These are phyloP conservation scores for Sugiyamaella neomexicana DNA, from an alignment of 1,139 yeast species.

Conservation along the genomic window DNA sequence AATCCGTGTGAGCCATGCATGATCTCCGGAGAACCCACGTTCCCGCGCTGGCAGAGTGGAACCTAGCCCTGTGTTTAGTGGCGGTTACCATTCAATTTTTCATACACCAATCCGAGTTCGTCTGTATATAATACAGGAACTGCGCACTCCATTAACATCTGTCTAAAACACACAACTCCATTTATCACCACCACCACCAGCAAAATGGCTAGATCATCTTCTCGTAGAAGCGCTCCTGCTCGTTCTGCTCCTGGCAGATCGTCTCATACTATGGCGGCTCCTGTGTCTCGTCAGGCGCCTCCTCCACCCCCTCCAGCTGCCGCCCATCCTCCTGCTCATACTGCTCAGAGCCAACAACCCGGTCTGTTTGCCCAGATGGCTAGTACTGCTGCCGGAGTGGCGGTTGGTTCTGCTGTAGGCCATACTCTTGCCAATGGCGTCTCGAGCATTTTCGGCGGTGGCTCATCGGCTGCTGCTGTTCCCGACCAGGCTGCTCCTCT, in stretches of 20 bases:
- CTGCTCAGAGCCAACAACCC: slow-evolving; percentile 63
- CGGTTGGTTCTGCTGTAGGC: slow-evolving; percentile 96
- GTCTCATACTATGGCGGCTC: slow-evolving; percentile 74
- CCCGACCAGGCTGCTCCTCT: slow-evolving; percentile 31
- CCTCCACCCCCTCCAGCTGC: slow-evolving; percentile 46
- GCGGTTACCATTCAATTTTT: slow-evolving; percentile 7
- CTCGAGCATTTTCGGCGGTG: slow-evolving; percentile 83
- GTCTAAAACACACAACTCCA: no score
- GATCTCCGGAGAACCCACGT: no score
- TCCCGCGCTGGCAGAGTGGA: no score
- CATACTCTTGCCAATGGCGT: slow-evolving; percentile 96
- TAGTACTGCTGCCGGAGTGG: slow-evolving; percentile 98
- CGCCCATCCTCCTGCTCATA: slow-evolving; percentile 38
- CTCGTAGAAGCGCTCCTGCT: slow-evolving; percentile 49
- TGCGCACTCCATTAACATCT: no score
- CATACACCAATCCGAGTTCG: neutral
- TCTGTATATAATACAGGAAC: neutral
- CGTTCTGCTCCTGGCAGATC: slow-evolving; percentile 61
- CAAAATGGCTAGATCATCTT: slow-evolving; percentile 56
- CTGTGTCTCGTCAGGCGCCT: slow-evolving; percentile 48
- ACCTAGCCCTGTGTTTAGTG: slow-evolving; percentile 2
- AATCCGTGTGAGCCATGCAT: no score
- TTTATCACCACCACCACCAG: no score
- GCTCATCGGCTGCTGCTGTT: slow-evolving; percentile 55
- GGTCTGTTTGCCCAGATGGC: slow-evolving; percentile 98